phyloP scores from a whole-genome alignment of 345 rosid species.

The Lumnitzera littorea region DNA sequence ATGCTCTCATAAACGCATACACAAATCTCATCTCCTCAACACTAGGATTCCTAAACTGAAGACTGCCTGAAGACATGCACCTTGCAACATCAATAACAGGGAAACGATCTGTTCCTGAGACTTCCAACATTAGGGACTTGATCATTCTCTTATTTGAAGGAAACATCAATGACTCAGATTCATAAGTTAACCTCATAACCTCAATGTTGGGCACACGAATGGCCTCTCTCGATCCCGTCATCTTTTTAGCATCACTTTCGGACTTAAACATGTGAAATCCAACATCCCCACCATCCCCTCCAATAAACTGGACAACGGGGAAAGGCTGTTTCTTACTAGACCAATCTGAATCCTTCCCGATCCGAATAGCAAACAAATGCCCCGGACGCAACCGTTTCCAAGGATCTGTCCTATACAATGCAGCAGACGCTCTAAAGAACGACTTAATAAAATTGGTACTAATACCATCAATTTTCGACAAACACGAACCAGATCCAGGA shows the following conservation, averaged over 20 bases:
- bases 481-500: slow-evolving; percentile 57
- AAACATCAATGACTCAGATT: slow-evolving; percentile 46
- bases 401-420: slow-evolving; percentile 64
- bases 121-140: slow-evolving; percentile 47
- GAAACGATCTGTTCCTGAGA: slow-evolving; percentile 43
- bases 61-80: slow-evolving; percentile 39
- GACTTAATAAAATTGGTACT: slow-evolving; percentile 40
- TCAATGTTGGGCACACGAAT: slow-evolving; percentile 48
- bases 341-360: slow-evolving; percentile 67
- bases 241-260: slow-evolving; percentile 41
- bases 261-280: slow-evolving; percentile 48
- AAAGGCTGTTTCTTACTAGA: slow-evolving; percentile 55
- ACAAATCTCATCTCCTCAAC: slow-evolving; percentile 59
- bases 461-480: slow-evolving; percentile 54
- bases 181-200: slow-evolving; percentile 50
- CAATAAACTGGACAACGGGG: slow-evolving; percentile 55
- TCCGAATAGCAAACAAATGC: slow-evolving; percentile 51
- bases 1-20: slow-evolving; percentile 53
- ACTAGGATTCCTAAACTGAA: slow-evolving; percentile 49
- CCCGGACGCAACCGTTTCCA: slow-evolving; percentile 58
- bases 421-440: slow-evolving; percentile 50
- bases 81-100: slow-evolving; percentile 60
- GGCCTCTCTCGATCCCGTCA: slow-evolving; percentile 52
- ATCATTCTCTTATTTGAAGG: slow-evolving; percentile 55
- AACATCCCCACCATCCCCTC: slow-evolving; percentile 70